Conservation (phyloP, 495 filamentous ascomycete genomes). For the Pyrenula massariospora region DNA sequence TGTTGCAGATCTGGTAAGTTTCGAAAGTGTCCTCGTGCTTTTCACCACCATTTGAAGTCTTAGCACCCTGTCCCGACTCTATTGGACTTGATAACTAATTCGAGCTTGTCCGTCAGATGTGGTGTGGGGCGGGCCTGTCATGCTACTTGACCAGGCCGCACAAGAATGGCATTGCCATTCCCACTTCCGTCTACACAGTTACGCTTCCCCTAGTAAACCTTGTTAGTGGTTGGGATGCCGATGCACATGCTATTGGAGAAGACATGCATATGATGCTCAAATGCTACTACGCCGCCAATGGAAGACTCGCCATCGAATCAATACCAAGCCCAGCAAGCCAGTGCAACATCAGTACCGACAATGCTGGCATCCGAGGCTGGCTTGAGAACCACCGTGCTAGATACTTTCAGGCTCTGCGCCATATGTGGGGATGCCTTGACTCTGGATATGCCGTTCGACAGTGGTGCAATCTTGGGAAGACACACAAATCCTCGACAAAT, state of each 20-base stretch:
- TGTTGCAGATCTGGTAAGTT: constrained; percentile 46
- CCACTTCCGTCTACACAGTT: constrained; percentile 59
- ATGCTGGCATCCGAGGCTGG: constrained; percentile 20
- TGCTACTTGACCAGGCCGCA: constrained; percentile 40
- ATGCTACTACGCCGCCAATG: constrained; percentile 59
- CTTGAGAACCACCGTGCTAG: constrained; percentile 42
- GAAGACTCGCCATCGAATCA: constrained; percentile 38
- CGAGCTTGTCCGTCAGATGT: constrained; percentile 10
- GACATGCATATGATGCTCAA: constrained; percentile 67
- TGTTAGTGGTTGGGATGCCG: constrained; percentile 56
- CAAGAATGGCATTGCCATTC: constrained; percentile 42
- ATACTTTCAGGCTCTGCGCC: constrained; percentile 53
- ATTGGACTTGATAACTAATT: not conserved
- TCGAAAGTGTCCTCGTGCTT: too few relatives aligned
- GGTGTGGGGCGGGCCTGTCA: constrained; percentile 54
- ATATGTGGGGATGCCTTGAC: constrained; percentile 65
- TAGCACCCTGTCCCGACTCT: too few relatives aligned
- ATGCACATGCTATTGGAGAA: constrained; percentile 56
- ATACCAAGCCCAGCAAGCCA: constrained; percentile 54
- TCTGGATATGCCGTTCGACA: constrained; percentile 42
- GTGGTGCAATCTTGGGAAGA: not conserved
- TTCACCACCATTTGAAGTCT: too few relatives aligned
- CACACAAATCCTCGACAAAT: not conserved
- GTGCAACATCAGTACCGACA: constrained; percentile 50
- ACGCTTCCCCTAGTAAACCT: constrained; percentile 48